Base-by-base conservation (phyloP, 2,329 filamentous ascomycete genomes). In the Magnaporthiopsis rhizophila region DNA sequence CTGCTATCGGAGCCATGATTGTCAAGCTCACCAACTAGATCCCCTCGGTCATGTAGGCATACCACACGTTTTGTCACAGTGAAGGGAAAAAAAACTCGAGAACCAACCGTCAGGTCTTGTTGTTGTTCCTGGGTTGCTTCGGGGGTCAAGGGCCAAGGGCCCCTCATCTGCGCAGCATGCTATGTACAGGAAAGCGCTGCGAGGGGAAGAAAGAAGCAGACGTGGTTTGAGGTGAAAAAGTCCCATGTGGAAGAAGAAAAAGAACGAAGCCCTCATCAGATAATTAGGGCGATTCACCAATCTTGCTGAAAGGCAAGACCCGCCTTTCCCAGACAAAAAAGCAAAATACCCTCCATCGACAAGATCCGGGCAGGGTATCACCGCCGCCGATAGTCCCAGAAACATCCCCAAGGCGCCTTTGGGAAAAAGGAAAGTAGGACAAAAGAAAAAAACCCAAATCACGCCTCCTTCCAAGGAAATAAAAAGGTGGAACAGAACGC, bases 301-400 rank as follows among this genome's bases (percentile, higher is more conserved):
- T 53, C 21, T n/a, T 53, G 45, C 45, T 53, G 18, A 53, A n/a
- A 53, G 45, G 6, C 45, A 53, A 53, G 45, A 13, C 45, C 18
- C 45, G 18, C 45, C 18, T 53, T n/a, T n/a, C 45, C 45, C 45
- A 53, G 45, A 53, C n/a, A 53, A 53, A 53, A n/a, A 53, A 21
- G 21, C n/a, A n/a, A 53, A 53, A 53, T n/a, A 9, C 13, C 28
- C 58, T 34, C 58, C 30, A 53, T 53, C 45, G 45, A 53, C 45
- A 53, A 53, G 45, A n/a, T 21, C n/a, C 18, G 62, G 64, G 66
- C 45, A 64, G 60, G 34, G 68, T 53, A 53, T 53, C 59, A 11
- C 32, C 32, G 59, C 30, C 36, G 59, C 30, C n/a, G 18, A 21
- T 34, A 15, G 2, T n/a, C 45, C 45, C 7, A 53, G 18, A 53